These are phyloP conservation scores for Beauveria bassiana DNA, from an alignment of 2,329 filamentous ascomycete genomes.

Conservation along the genomic window DNA sequence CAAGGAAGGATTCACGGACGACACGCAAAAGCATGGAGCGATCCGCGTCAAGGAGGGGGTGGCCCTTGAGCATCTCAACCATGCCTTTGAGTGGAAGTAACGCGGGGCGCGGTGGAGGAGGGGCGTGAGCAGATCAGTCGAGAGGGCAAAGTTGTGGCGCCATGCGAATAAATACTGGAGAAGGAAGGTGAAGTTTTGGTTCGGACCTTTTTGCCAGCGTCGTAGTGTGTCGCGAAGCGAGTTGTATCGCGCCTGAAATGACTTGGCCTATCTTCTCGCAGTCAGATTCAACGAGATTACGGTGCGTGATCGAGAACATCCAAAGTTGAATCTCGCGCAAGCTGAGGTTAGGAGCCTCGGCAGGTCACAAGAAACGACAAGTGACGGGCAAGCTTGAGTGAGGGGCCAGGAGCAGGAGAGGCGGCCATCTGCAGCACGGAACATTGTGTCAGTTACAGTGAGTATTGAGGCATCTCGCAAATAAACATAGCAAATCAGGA, in stretches of 20 bases:
- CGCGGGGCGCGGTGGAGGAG: neutral
- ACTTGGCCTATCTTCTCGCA: neutral
- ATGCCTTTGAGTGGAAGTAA: neutral
- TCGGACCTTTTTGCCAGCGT: conserved; percentile 1
- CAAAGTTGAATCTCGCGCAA: neutral
- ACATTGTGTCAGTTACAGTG: neutral
- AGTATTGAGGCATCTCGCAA: neutral
- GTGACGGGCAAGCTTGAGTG: neutral
- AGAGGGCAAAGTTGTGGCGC: conserved; percentile 4
- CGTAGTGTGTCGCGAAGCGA: neutral
- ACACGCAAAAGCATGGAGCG: neutral
- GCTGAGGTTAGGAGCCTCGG: neutral
- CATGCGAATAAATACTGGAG: neutral
- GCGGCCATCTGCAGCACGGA: neutral
- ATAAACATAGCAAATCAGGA: neutral
- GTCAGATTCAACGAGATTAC: neutral
- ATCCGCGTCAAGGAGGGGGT: neutral
- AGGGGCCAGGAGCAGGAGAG: neutral
- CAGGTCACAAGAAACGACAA: neutral
- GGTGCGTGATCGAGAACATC: neutral
- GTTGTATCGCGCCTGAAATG: neutral
- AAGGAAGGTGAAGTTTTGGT: neutral
- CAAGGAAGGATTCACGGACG: neutral
- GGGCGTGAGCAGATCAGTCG: neutral
- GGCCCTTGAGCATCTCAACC: neutral